These are phyloP conservation scores for Neurospora sp. DNA, from an alignment of 495 filamentous ascomycete genomes.

Conservation along the genomic window DNA sequence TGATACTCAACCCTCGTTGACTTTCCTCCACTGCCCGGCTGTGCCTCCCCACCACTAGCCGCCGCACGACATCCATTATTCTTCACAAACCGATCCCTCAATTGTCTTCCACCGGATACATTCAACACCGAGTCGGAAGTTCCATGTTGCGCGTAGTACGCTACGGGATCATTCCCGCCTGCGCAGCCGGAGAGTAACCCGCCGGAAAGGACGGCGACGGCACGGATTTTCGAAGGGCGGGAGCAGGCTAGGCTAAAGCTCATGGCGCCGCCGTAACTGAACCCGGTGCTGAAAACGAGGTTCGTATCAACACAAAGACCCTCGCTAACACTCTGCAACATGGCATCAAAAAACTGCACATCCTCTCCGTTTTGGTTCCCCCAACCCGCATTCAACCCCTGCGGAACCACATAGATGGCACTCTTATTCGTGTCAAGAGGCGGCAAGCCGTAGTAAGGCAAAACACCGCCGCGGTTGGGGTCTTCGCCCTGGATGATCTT, in stretches of 20 bases:
- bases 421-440: constrained; percentile 27
- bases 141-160: constrained; percentile 37
- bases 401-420: constrained; percentile 32
- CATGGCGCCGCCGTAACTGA: constrained; percentile 42
- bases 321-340: constrained; percentile 27
- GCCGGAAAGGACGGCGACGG: constrained; percentile 34
- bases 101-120: constrained; percentile 20
- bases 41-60: constrained; percentile 3
- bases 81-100: constrained; percentile 31
- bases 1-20: constrained; percentile 23
- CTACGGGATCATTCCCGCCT: constrained; percentile 33
- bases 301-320: constrained; percentile 36
- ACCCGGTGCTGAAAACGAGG: constrained; percentile 38
- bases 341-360: constrained; percentile 29
- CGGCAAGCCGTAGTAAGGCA: constrained; percentile 33
- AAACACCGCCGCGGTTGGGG: constrained; percentile 18
- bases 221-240: constrained; percentile 24
- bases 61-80: constrained; percentile 28
- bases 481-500: constrained; percentile 28
- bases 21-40: constrained; percentile 9
- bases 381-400: constrained; percentile 36
- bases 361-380: constrained; percentile 34
- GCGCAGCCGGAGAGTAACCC: constrained; percentile 24
- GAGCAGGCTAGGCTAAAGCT: constrained; percentile 35
- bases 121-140: constrained; percentile 28